Evolutionary conservation across 1,139 yeast genomes (phyloP), one percentile per base, ranked within the genome.

Genomic region (Yamadazyma triangularis): DNA sequence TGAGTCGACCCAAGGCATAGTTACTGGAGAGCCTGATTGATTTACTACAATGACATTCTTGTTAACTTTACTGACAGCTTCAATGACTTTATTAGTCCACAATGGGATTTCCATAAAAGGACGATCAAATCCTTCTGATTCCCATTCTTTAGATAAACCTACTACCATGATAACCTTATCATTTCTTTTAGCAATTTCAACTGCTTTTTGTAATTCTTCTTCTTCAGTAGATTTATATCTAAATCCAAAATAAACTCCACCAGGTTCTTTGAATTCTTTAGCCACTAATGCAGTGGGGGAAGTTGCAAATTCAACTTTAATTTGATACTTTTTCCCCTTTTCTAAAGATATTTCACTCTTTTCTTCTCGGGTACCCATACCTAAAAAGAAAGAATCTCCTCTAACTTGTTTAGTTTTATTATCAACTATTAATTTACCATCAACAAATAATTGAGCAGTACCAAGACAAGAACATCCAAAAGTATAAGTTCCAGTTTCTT

Each of bases 1-100:
- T 15, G 67, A 50, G 24, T 62, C 52, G 10, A 60, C 48, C 80
- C 82, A 77, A 19, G 80, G 79, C 65, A 78, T 60, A 22, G 70
- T 60, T 18, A 77, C 81, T 2, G 85, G 83, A 8, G 80, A 64
- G 32, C 84, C 84, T 3, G 79, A 66, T 49, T 77, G 82, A 51
- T 73, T 69, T 15, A 77, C 79, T 27, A 77, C 58, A 14, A 74
- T 66, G 8, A 71, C 64, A 45, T 75, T 71, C 24, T 68, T 64
- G 44, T 75, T 76, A 27, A 60, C 80, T 28, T 57, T 58, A 23
- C 62, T 34, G 13, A 77, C 66, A 22, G 63, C 73, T 19, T 48
- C 53, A 15, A 77, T 61, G 33, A 77, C 57, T 27, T 62, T 58
- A 38, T 74, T 65, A 25, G 75, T 67, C 33, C 56, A 50, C 9